Percentiles rank a stretch among this genome's conserved stretches.
Evolutionary conservation across 495 filamentous ascomycete genomes (phyloP).

Genomic region (Penicillium canescens): DNA sequence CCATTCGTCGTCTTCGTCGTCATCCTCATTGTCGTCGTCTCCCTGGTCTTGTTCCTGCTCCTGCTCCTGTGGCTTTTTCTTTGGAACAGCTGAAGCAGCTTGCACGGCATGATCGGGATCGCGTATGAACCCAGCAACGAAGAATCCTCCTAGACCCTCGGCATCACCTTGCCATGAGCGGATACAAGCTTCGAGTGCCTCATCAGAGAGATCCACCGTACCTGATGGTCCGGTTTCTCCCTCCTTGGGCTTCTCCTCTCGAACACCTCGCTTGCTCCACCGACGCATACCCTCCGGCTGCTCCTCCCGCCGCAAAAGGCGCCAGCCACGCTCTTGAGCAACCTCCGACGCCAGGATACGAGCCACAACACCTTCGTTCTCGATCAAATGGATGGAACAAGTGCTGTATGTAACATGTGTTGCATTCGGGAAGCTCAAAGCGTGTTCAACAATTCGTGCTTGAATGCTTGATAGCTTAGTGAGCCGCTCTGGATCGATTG

Average conservation of each 20-base stretch:
- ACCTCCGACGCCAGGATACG: conserved; percentile 63
- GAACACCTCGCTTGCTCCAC: conserved; percentile 69
- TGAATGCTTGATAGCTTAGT: conserved; percentile 75
- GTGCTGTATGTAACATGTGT: conserved; percentile 84
- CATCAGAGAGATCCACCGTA: conserved; percentile 40
- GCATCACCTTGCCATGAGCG: conserved; percentile 77
- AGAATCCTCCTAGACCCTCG: conserved; percentile 75
- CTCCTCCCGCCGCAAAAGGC: conserved; percentile 64
- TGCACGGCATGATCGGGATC: conserved; percentile 24
- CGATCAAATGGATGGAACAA: conserved; percentile 80
- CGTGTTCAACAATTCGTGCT: conserved; percentile 73
- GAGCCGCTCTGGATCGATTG: conserved; percentile 53
- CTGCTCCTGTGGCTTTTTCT: conserved; percentile 1
- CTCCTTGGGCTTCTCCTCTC: conserved; percentile 28
- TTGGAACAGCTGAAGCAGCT: conserved; percentile 4
- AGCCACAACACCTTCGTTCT: conserved; percentile 85
- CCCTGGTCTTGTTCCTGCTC: conserved; percentile 21
- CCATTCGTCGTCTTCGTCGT: conserved; percentile 41
- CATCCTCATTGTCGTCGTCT: conserved; percentile 18
- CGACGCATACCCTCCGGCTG: conserved; percentile 69
- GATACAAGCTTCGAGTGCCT: conserved; percentile 73
- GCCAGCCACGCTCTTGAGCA: conserved; percentile 73
- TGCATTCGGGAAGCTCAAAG: conserved; percentile 78
- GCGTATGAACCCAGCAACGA: conserved; percentile 66
- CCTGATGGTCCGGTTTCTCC: conserved; percentile 8